Evolutionary conservation across 805 yeast genomes (phyloP), one percentile per base, ranked within the genome.

Genomic region (Hanseniaspora nectarophila): DNA sequence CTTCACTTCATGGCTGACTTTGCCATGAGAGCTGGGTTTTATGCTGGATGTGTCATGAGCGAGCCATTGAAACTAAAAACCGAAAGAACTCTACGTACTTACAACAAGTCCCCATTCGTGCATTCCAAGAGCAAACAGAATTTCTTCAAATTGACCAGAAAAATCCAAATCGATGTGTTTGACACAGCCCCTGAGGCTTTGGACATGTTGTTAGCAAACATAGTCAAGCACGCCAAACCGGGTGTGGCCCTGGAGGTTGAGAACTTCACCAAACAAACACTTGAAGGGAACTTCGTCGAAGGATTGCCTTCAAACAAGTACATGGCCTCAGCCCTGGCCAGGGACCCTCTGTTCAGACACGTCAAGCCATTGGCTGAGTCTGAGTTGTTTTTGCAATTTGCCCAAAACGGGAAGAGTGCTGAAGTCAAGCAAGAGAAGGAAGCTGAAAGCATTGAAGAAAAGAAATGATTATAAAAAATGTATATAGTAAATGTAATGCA

Each of bases 81-180:
- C 3, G 82, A 79, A 63, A 77, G 81, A 60, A 85, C 90, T 67
- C 77, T 88, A 59, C 90, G 95, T 86, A 92, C 98, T 0, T 95
- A 92, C 42, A 88, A 83, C 61, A 78, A 82, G 65, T 81, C 95
- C 3, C 97, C 97, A 1, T 92, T 92, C 65, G 95, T 85, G 20
- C 92, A 86, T 63, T 95, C 97, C 49, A 89, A 88, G 66, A 76
- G 92, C 9, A 92, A 92, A 70, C 95, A 90, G 70, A 92, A 90
- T 72, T 92, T 85, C 69, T 85, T 85, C 70, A 81, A 97, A 70
- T 74, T 77, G 45, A 92, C 97, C 1, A 85, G 78, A 65, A 79
- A 82, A 60, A 78, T 95, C 56, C 65, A 76, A 55, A 72, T 92
- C 57, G 75, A 73, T 58, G 84, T 87, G 28, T 88, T 78, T 74